These are phyloP conservation scores for Obba rivulosa DNA, from an alignment of 768 basidiomycete species.

Conservation along the genomic window DNA sequence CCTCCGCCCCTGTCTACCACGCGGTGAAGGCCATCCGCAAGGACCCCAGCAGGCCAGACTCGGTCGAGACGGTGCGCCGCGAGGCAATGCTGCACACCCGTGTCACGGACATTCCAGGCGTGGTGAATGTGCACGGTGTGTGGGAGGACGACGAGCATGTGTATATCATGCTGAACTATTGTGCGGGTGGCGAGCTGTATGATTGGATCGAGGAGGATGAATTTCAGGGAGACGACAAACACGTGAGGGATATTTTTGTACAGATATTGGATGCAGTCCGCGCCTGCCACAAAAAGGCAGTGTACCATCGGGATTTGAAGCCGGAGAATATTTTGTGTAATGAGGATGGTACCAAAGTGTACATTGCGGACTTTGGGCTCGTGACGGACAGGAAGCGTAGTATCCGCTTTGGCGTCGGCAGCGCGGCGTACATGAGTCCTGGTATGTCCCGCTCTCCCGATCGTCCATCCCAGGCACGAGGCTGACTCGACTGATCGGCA, in stretches of 20 bases:
- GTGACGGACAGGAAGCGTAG: conserved; percentile 12
- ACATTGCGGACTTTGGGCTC: conserved; percentile 48
- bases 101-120: conserved; percentile 3
- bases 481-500: background rate
- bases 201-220: conserved; percentile 29
- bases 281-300: conserved; percentile 39
- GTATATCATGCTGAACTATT: conserved; percentile 22
- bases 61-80: conserved; percentile 8
- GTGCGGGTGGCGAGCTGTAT: conserved; percentile 36
- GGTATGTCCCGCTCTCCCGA: background rate
- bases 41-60: conserved; percentile 5
- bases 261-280: conserved; percentile 46
- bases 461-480: background rate
- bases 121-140: conserved; percentile 6
- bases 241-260: conserved; percentile 40
- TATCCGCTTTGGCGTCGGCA: conserved; percentile 45
- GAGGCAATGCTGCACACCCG: conserved; percentile 5
- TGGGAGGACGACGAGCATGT: conserved; percentile 6
- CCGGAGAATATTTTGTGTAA: conserved; percentile 43
- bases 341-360: conserved; percentile 32
- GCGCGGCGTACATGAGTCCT: conserved; percentile 14
- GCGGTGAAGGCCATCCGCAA: conserved; percentile 22
- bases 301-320: conserved; percentile 50
- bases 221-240: conserved; percentile 33
- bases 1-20: conserved; percentile 14